Conservation (phyloP, 106 monocot species). For the Agapanthus africanus region DNA sequence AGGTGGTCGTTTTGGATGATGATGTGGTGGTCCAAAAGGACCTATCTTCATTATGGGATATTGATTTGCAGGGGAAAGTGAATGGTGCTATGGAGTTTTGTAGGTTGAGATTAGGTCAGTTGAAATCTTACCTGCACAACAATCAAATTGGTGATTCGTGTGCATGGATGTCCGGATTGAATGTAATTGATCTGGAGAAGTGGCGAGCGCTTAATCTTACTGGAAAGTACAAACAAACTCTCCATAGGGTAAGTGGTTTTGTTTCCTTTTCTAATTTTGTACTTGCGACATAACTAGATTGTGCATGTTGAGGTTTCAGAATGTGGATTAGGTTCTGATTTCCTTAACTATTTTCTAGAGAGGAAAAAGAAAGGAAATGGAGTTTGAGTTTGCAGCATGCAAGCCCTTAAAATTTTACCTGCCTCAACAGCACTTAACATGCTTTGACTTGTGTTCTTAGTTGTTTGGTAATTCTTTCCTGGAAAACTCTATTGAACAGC, state of each 20-base stretch:
- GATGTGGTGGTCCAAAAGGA: conserved; percentile 56
- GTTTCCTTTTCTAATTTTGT: background rate
- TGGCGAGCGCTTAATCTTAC: conserved; percentile 43
- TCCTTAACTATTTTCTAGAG: background rate
- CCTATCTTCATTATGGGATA: conserved; percentile 38
- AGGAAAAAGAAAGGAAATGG: background rate
- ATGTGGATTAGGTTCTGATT: background rate
- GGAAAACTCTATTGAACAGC: no score
- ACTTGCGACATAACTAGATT: background rate
- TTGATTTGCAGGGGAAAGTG: conserved; percentile 41
- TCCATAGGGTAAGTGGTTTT: conserved; percentile 19
- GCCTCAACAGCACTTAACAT: background rate
- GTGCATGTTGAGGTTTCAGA: background rate
- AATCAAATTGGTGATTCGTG: conserved; percentile 21
- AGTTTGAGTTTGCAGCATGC: background rate
- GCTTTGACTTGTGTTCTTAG: no score
- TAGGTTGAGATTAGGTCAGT: conserved; percentile 28
- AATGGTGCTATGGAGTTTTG: conserved; percentile 41
- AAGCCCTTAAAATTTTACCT: background rate
- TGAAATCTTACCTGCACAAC: conserved; percentile 30
- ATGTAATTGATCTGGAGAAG: conserved; percentile 45
- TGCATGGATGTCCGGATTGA: conserved; percentile 47
- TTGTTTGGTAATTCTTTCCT: no score
- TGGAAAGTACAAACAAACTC: conserved; percentile 20
- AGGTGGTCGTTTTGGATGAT: conserved; percentile 51